phyloP scores from a whole-genome alignment of 148 eudicot genomes.

The Vaccinium corymbosum region DNA sequence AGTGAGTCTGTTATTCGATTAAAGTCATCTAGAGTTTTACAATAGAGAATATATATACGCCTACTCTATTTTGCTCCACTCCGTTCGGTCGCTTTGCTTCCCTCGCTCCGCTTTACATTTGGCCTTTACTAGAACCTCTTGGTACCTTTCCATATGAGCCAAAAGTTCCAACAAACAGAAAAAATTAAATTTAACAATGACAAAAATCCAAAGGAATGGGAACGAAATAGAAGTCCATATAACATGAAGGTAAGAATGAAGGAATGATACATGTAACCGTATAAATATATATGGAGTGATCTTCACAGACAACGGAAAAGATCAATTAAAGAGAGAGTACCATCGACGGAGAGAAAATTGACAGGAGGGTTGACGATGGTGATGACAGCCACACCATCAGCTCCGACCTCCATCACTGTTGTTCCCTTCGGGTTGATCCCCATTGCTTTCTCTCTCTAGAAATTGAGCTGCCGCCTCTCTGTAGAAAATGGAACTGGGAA shows the following conservation, averaged over 20 bases:
- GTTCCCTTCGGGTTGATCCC: conserved; percentile 27
- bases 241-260: not conserved
- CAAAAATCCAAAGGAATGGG: not conserved
- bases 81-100: too few species aligned
- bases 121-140: too few species aligned
- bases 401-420: conserved; percentile 62
- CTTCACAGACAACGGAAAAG: not conserved
- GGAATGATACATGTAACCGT: too few species aligned
- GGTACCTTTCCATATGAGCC: too few species aligned
- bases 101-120: too few species aligned
- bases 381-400: conserved; percentile 71
- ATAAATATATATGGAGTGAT: not conserved
- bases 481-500: too few species aligned
- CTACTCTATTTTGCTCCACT: too few species aligned
- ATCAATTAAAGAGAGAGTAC: conserved; percentile 19
- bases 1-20: too few species aligned
- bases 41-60: too few species aligned
- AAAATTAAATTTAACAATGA: not conserved
- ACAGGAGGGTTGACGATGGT: conserved; percentile 81
- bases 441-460: conserved; percentile 5
- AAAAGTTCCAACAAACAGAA: too few species aligned
- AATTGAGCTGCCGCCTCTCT: not conserved
- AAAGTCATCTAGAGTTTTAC: too few species aligned
- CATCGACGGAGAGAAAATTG: conserved; percentile 58
- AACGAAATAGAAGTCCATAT: not conserved